Percentiles rank a stretch among this genome's conserved stretches.
Evolutionary conservation across 345 rosid species (phyloP).

Genomic region (Schrenkiella parvula): DNA sequence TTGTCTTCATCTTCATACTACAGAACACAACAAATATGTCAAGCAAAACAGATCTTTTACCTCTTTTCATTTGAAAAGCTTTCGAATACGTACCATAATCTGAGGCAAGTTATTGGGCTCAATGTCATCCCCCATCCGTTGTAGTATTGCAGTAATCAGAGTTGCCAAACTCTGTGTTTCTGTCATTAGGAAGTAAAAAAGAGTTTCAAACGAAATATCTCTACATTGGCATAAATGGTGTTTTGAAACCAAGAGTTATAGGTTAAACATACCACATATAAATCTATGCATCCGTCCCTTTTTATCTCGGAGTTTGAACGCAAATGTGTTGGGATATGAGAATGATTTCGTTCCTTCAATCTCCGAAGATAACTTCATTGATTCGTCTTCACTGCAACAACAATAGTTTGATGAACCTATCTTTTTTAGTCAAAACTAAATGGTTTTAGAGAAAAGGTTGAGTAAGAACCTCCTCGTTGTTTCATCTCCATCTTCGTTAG

Average conservation of each 20-base stretch:
- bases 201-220: background rate
- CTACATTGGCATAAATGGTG: background rate
- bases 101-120: conserved; percentile 74
- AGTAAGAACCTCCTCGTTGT: conserved; percentile 49
- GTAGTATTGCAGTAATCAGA: conserved; percentile 75
- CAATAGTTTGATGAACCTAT: background rate
- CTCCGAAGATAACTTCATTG: conserved; percentile 75
- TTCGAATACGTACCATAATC: conserved; percentile 58
- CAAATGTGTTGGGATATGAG: conserved; percentile 51
- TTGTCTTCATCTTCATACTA: conserved; percentile 96
- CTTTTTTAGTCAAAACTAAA: background rate
- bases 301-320: conserved; percentile 83
- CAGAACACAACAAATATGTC: background rate
- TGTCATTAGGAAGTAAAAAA: conserved; percentile 17
- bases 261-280: conserved; percentile 57
- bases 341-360: conserved; percentile 58
- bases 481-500: conserved; percentile 80
- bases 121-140: conserved; percentile 83
- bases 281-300: conserved; percentile 90
- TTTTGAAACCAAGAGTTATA: background rate
- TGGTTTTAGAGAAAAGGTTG: background rate
- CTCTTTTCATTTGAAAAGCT: background rate
- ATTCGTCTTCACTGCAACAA: conserved; percentile 62
- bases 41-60: background rate
- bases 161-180: conserved; percentile 74